phyloP scores from a whole-genome alignment of 2,329 filamentous ascomycete species.

The Intubia oerlemansii region DNA sequence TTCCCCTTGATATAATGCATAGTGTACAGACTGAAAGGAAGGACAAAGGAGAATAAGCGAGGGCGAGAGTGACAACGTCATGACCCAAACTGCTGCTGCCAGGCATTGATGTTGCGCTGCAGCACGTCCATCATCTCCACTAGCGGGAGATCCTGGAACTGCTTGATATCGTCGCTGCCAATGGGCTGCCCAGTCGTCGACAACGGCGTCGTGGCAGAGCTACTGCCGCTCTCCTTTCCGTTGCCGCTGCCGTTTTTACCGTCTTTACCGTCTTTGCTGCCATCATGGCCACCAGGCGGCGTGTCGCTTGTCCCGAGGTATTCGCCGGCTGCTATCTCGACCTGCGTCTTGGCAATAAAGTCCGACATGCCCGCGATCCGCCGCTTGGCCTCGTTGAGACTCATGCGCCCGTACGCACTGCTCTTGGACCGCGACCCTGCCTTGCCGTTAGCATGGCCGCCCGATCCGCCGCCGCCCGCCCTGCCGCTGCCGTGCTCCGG shows the following conservation, averaged over 20 bases:
- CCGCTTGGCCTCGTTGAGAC: slow-evolving; percentile 73
- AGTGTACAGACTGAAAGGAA: too few species aligned
- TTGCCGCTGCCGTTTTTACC: slow-evolving; percentile 6
- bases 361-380: slow-evolving; percentile 69
- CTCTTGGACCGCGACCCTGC: slow-evolving; percentile 29
- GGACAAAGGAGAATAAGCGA: too few species aligned
- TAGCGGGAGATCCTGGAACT: slow-evolving; percentile 57
- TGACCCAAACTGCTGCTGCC: slow-evolving; percentile 50
- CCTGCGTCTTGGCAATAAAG: slow-evolving; percentile 73
- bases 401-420: slow-evolving; percentile 45
- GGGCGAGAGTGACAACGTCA: slow-evolving; percentile 3
- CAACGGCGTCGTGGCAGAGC: slow-evolving; percentile 1
- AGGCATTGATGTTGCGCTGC: slow-evolving; percentile 60
- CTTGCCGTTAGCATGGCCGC: slow-evolving; percentile 18
- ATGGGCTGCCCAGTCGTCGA: background rate
- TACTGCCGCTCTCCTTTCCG: background rate
- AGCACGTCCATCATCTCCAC: slow-evolving; percentile 82
- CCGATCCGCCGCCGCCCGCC: slow-evolving; percentile 11
- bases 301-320: slow-evolving; percentile 2
- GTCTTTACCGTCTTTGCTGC: slow-evolving; percentile 14
- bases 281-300: too few species aligned
- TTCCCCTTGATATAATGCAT: background rate
- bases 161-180: slow-evolving; percentile 13
- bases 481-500: slow-evolving; percentile 20
- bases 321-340: slow-evolving; percentile 54